phyloP scores from a whole-genome alignment of 2,329 filamentous ascomycete genomes.

The Berkeleyomyces basicola region DNA sequence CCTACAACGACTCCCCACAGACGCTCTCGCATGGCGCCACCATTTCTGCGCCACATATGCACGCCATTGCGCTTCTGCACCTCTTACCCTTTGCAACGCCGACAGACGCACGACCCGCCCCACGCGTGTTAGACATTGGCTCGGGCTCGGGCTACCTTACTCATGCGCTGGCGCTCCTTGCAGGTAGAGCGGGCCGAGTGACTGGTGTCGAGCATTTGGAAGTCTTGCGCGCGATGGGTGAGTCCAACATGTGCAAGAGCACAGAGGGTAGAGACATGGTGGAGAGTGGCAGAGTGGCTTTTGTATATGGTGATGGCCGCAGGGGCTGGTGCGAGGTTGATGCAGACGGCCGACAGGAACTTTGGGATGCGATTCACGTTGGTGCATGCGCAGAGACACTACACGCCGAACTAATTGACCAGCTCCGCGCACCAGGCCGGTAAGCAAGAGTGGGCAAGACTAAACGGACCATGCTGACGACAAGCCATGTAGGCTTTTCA shows the following conservation, averaged over 20 bases:
- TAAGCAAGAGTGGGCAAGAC: conserved; percentile 20
- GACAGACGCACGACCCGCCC: not conserved
- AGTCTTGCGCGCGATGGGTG: conserved; percentile 44
- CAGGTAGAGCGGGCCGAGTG: conserved; percentile 52
- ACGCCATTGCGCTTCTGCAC: conserved; percentile 35
- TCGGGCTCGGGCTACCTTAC: conserved; percentile 72
- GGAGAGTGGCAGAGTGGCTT: conserved; percentile 46
- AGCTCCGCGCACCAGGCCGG: conserved; percentile 63
- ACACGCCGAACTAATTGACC: conserved; percentile 55
- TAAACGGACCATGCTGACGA: conserved; percentile 4
- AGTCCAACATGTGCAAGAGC: conserved; percentile 49
- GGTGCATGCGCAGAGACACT: conserved; percentile 67
- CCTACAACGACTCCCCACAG: conserved; percentile 50
- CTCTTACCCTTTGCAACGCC: conserved; percentile 24
- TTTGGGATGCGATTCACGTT: conserved; percentile 89
- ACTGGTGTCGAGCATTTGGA: conserved; percentile 62
- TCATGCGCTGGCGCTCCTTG: conserved; percentile 69
- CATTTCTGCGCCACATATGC: conserved; percentile 46
- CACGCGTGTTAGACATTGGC: conserved; percentile 54
- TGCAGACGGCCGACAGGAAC: conserved; percentile 27
- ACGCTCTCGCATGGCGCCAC: conserved; percentile 38
- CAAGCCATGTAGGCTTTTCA: conserved; percentile 42
- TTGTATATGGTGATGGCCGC: conserved; percentile 60
- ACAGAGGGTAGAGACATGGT: conserved; percentile 42
- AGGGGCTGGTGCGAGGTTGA: conserved; percentile 40